Conservation (phyloP, 139 green algal genomes). For the Diplosphaera chodatii region DNA sequence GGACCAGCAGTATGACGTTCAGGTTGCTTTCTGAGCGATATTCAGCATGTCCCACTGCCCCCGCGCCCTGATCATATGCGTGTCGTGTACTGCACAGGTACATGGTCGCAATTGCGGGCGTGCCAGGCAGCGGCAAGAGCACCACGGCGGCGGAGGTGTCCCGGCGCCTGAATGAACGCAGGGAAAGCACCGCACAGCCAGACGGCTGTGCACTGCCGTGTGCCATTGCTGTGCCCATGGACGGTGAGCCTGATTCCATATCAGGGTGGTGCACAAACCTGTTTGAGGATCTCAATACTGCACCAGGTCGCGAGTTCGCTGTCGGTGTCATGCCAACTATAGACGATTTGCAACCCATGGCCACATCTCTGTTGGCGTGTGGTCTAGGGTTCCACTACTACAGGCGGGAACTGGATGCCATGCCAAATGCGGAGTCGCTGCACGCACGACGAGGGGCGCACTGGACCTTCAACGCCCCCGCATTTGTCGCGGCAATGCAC, state of each 20-base stretch:
- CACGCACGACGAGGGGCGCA: conserved; percentile 58
- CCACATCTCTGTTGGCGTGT: too few species aligned
- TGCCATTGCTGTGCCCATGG: conserved; percentile 57
- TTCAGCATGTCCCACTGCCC: too few species aligned
- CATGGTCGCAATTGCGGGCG: conserved; percentile 72
- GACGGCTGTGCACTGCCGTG: not conserved
- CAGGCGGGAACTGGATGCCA: conserved; percentile 64
- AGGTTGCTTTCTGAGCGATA: too few species aligned
- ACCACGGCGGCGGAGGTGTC: conserved; percentile 55
- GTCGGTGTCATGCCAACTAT: too few species aligned
- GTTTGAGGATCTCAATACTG: too few species aligned
- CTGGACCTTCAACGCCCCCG: conserved; percentile 78
- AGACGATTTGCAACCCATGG: too few species aligned
- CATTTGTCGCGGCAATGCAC: conserved; percentile 56
- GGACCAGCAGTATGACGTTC: too few species aligned
- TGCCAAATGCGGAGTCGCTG: conserved; percentile 60
- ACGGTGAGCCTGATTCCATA: too few species aligned
- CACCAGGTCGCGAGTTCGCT: too few species aligned
- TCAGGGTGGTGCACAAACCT: too few species aligned
- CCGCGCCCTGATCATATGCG: too few species aligned
- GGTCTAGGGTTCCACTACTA: conserved; percentile 72
- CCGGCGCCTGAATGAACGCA: conserved; percentile 38
- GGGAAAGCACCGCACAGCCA: too few species aligned
- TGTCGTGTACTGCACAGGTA: conserved; percentile 19
- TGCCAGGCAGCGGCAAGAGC: conserved; percentile 71